Percentiles rank a stretch among this genome's conserved stretches.
These are phyloP conservation scores for Dittrichia graveolens DNA, from an alignment of 129 eudicot species.

Conservation along the genomic window DNA sequence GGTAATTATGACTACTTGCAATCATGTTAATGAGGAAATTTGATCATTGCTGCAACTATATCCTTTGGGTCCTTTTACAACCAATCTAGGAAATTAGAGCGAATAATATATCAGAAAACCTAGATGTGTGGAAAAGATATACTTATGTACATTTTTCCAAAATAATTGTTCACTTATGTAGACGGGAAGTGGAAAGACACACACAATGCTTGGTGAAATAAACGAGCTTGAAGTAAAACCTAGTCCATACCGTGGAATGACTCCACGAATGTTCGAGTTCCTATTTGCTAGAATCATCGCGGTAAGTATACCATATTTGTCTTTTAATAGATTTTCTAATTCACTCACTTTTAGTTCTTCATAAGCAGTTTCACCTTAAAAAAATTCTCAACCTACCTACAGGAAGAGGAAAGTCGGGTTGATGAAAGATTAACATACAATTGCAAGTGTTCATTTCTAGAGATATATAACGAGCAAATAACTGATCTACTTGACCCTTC, in stretches of 20 bases:
- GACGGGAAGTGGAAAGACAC: conserved; percentile 99
- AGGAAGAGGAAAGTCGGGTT: conserved; percentile 96
- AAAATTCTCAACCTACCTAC: conserved; percentile 6
- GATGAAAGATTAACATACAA: conserved; percentile 74
- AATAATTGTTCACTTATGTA: conserved; percentile 34
- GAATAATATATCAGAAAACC: not conserved
- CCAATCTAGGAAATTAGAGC: not conserved
- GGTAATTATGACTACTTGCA: conserved; percentile 45
- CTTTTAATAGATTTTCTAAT: not conserved
- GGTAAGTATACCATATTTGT: conserved; percentile 42
- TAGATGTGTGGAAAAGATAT: not conserved
- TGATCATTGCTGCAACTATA: too few species aligned
- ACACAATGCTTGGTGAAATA: conserved; percentile 95
- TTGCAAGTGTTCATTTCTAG: conserved; percentile 96
- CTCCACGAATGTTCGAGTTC: conserved; percentile 93
- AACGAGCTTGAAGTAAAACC: conserved; percentile 71
- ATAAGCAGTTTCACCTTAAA: conserved; percentile 1
- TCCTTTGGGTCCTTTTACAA: too few species aligned
- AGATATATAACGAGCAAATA: conserved; percentile 94
- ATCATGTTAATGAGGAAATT: too few species aligned
- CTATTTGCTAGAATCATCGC: conserved; percentile 90
- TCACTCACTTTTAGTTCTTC: not conserved
- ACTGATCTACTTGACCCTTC: conserved; percentile 95
- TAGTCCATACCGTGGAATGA: conserved; percentile 91
- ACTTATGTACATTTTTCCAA: conserved; percentile 1